These are phyloP conservation scores for Acacia confusa DNA, from an alignment of 306 rosid genomes.

Conservation along the genomic window DNA sequence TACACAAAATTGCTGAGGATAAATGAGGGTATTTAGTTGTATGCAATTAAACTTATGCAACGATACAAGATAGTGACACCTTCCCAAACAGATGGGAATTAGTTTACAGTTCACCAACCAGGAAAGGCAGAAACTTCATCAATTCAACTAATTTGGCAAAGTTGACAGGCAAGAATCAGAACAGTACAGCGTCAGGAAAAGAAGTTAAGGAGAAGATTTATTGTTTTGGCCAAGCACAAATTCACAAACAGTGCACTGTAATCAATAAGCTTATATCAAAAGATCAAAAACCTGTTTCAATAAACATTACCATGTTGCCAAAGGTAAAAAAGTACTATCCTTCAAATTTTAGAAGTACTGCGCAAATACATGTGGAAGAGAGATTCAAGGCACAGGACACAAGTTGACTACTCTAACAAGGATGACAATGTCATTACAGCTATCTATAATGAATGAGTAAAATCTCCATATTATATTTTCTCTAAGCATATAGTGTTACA, in stretches of 20 bases:
- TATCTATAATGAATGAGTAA: neutral
- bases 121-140: neutral
- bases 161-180: neutral
- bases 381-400: neutral
- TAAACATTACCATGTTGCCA: neutral
- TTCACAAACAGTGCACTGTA: neutral
- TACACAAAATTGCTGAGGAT: slow-evolving; percentile 4
- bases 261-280: neutral
- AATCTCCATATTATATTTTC: neutral
- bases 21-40: slow-evolving; percentile 12
- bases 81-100: neutral
- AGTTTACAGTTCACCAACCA: neutral
- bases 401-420: no score
- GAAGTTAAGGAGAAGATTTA: neutral
- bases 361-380: neutral
- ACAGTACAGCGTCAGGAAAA: neutral
- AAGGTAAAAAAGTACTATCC: neutral
- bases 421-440: no score
- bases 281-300: neutral
- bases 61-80: neutral
- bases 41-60: neutral
- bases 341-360: neutral
- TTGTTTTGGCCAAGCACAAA: neutral
- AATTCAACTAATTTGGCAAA: neutral
- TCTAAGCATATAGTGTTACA: neutral